phyloP scores from a whole-genome alignment of 345 rosid species.

The Angophora floribunda region DNA sequence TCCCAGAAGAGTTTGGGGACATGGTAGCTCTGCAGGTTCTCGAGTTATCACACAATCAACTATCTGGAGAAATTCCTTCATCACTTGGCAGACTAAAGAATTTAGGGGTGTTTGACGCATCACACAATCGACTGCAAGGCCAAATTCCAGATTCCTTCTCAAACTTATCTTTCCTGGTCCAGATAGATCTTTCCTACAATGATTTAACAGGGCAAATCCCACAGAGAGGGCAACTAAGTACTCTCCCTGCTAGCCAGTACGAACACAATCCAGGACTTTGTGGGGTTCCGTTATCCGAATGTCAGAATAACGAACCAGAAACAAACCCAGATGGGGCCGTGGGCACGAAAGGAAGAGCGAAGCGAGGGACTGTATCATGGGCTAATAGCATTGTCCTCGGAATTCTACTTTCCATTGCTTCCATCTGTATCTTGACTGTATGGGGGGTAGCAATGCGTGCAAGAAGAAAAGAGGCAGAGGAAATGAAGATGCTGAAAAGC shows the following conservation, averaged over 20 bases:
- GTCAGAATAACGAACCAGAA: constrained; percentile 43
- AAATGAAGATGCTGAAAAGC: constrained; percentile 77
- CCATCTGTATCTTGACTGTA: constrained; percentile 68
- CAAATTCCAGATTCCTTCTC: constrained; percentile 94
- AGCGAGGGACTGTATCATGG: constrained; percentile 41
- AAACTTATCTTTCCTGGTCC: constrained; percentile 84
- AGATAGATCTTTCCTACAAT: constrained; percentile 78
- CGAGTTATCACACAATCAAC: constrained; percentile 71
- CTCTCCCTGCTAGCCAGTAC: constrained; percentile 81
- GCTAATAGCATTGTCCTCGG: constrained; percentile 81
- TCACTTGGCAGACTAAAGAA: constrained; percentile 80
- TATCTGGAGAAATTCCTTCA: constrained; percentile 86
- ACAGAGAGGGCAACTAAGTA: constrained; percentile 93
- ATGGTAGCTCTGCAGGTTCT: constrained; percentile 95
- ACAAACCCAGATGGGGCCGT: constrained; percentile 3
- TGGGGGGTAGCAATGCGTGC: constrained; percentile 87
- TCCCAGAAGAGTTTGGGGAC: constrained; percentile 79
- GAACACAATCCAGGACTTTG: constrained; percentile 89
- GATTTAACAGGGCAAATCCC: constrained; percentile 95
- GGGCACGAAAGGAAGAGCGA: constrained; percentile 20
- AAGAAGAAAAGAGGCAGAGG: constrained; percentile 68
- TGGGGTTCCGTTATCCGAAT: constrained; percentile 84
- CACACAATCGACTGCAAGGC: constrained; percentile 82
- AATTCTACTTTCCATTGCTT: constrained; percentile 71
- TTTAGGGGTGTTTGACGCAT: constrained; percentile 84